Base-by-base conservation (phyloP, 2,329 filamentous ascomycete genomes). In the Talaromyces marneffei region DNA sequence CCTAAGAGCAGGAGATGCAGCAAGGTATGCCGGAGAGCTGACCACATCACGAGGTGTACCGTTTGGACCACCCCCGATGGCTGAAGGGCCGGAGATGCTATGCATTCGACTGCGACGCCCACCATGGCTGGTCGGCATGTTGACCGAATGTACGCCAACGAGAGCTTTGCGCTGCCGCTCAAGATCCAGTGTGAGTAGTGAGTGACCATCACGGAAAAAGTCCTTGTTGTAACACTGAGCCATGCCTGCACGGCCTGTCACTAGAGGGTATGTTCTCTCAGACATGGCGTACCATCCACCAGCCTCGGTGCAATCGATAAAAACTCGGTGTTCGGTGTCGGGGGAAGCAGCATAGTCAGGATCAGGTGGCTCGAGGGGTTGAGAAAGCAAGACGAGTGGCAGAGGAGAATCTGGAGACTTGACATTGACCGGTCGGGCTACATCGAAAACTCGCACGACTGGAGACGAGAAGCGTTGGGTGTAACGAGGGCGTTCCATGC, bases 221-320 rank as follows among this genome's bases (percentile, higher is more conserved):
- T 80, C 79, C 59, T 79, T 79, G 54, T 80, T 78, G 65, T 86
- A 85, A 69, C 82, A 85, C 58, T 80, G 75, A 8, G 86, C 85
- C 64, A 78, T 76, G 25, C 80, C 77, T 4, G 85, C 86, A 42
- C 82, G 87, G 58, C 91, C 85, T 23, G 92, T 88, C 29, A 96
- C 91, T 9, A 93, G 82, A 3, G 94, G 94, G 68, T 97, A 97
- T 8, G 86, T 86, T 42, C 82, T 83, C 62, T 95, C 93, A 1
- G 93, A 97, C 76, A 97, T 83, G 33, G 92, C 94, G 74, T 93
- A 99, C 92, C 93, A 97, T 63, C 90, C 89, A 31, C 92, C 93
- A n/a, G 82, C 80, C 60, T 89, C 85, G 1, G 92, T 97, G 66
- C 88, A 88, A 72, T 97, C 96, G 62, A 97, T 82, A 70, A 94